phyloP scores from a whole-genome alignment of 1,139 yeast genomes.

The Lodderomyces oxycetoniae region DNA sequence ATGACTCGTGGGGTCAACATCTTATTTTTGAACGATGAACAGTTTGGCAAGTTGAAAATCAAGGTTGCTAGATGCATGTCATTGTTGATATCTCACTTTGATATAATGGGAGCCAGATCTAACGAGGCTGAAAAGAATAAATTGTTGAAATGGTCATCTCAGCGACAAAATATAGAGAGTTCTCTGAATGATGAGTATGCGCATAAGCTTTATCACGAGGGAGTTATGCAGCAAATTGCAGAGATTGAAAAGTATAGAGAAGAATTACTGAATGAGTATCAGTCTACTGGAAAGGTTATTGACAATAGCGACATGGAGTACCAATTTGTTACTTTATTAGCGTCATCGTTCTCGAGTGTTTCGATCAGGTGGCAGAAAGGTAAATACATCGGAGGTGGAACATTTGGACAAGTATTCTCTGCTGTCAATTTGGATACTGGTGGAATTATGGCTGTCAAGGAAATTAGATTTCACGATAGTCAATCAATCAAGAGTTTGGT shows the following conservation, averaged over 20 bases:
- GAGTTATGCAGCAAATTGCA: constrained; percentile 55
- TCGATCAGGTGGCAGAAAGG: constrained; percentile 98
- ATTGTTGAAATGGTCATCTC: constrained; percentile 48
- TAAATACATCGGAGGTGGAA: constrained; percentile 88
- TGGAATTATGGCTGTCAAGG: constrained; percentile 95
- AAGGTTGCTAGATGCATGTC: constrained; percentile 97
- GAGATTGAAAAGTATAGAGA: constrained; percentile 55
- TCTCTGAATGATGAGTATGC: constrained; percentile 59
- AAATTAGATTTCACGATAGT: constrained; percentile 84
- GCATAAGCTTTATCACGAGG: constrained; percentile 51
- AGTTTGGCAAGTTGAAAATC: constrained; percentile 64
- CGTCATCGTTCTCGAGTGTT: constrained; percentile 85
- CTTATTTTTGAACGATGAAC: constrained; percentile 71
- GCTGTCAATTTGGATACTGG: constrained; percentile 94
- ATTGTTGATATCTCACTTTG: constrained; percentile 87
- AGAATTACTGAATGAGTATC: constrained; percentile 43
- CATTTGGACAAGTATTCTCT: constrained; percentile 91
- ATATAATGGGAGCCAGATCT: constrained; percentile 96
- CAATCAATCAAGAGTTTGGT: constrained; percentile 82
- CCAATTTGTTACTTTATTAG: constrained; percentile 78
- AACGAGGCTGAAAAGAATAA: constrained; percentile 69
- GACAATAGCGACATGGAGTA: constrained; percentile 86
- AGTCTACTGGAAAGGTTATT: constrained; percentile 77
- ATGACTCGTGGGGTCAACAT: constrained; percentile 90
- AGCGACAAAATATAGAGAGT: constrained; percentile 42